Evolutionary conservation across 441 rosid species (phyloP).

Genomic region (Erysimum cheiri): DNA sequence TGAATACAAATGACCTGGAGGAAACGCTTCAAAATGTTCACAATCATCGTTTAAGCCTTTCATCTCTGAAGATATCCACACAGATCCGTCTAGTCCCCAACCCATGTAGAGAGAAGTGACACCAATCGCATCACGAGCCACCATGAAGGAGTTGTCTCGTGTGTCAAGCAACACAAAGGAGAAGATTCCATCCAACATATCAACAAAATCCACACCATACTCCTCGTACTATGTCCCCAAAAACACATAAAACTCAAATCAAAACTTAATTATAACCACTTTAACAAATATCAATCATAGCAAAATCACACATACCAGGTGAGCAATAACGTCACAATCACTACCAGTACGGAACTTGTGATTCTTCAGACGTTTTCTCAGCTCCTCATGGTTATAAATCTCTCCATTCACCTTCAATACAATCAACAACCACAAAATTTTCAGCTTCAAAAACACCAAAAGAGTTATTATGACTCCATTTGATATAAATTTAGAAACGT

Average conservation of each 20-base stretch:
- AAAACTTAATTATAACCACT: constrained; percentile 1
- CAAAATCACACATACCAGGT: constrained; percentile 58
- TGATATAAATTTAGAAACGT: not conserved
- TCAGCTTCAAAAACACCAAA: constrained; percentile 10
- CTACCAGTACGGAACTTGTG: constrained; percentile 86
- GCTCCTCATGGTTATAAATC: constrained; percentile 84
- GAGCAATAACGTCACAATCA: constrained; percentile 88
- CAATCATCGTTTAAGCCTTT: constrained; percentile 85
- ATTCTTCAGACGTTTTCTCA: constrained; percentile 61
- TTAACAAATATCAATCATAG: not conserved
- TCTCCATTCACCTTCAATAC: constrained; percentile 79
- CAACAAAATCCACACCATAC: constrained; percentile 77
- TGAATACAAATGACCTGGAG: constrained; percentile 87
- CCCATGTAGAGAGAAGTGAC: constrained; percentile 91
- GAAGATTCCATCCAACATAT: constrained; percentile 92
- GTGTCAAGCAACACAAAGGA: constrained; percentile 87
- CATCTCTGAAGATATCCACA: constrained; percentile 85
- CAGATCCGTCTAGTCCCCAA: constrained; percentile 89
- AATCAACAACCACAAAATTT: not conserved
- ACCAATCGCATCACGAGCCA: constrained; percentile 87
- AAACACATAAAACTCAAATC: constrained; percentile 12
- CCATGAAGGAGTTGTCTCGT: constrained; percentile 76
- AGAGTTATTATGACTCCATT: not conserved
- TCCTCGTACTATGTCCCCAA: constrained; percentile 71
- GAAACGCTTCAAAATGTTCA: constrained; percentile 85